Evolutionary conservation across 179 eudicot species (phyloP), one percentile per base, ranked within the genome.

Genomic region (Beta corolliflora): DNA sequence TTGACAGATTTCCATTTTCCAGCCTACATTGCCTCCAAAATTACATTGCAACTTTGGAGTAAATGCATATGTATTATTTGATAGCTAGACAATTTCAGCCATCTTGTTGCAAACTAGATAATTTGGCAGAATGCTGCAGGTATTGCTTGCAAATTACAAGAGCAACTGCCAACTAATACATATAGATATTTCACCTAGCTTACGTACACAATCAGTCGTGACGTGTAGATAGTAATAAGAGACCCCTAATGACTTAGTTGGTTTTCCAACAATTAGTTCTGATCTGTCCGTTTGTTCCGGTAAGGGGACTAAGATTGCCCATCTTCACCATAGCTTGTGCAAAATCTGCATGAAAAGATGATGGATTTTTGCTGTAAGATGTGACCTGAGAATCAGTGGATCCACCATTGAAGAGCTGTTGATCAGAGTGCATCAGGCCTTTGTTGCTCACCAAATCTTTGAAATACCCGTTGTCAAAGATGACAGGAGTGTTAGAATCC

Each of bases 351-450:
- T 54, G n/a, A 31, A 78, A 83, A 53, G 75, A 53, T 45, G 31
- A 46, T 16, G 60, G 55, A 8, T 78, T 19, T 54, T 79, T 63
- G 82, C 79, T 83, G 65, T 83, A 78, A 74, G 78, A 64, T 21
- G 67, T 83, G 69, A 83, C 85, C 67, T 71, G 82, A 21, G 82
- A 83, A 66, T 83, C 81, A 21, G 85, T 83, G 70, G 85, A 83
- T 63, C 82, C 81, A 21, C 78, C 81, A 45, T 48, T 73, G 68
- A 65, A 78, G 18, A 83, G 82, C 71, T 83, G 82, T 74, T 83
- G 85, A 66, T 83, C 85, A 0, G 85, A 65, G 71, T 82, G 81
- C 77, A 82, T 61, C 23, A 82, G 72, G 4, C 84, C 84, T 75
- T 77, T 77, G 41, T 54, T 73, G 61, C 73, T 21, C 45, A 78